A percentile compares a stretch with the other conserved stretches of the same genome.
Evolutionary conservation across 2,329 filamentous ascomycete species (phyloP).

Genomic region (Phyllosticta citrichinensis): DNA sequence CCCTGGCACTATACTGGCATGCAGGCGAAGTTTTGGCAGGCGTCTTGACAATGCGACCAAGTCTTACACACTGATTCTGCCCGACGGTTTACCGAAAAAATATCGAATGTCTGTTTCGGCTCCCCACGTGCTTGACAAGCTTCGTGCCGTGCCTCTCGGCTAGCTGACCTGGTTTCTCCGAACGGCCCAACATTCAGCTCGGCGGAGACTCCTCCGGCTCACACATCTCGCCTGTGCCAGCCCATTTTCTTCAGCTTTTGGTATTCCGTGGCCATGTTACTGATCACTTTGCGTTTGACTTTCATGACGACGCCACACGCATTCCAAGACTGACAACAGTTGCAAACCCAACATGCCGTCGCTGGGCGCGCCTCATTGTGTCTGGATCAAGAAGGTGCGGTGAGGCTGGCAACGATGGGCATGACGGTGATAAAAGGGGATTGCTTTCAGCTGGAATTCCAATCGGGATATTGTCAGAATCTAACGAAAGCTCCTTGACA

Average conservation of each 20-base stretch:
- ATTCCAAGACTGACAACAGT: background rate
- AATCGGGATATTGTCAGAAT: accelerated
- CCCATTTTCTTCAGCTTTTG: background rate
- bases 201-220: background rate
- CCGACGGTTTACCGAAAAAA: background rate
- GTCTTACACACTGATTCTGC: background rate
- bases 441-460: background rate
- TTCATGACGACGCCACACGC: background rate
- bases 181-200: background rate
- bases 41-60: background rate
- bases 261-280: background rate
- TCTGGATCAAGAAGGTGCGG: background rate
- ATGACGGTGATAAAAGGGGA: background rate
- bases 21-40: background rate
- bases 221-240: background rate
- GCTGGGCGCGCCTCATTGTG: background rate
- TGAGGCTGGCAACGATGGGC: background rate
- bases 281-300: background rate
- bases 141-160: background rate
- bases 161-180: background rate
- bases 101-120: background rate
- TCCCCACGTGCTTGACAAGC: background rate
- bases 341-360: background rate
- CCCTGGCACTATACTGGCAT: background rate
- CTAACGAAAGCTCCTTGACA: background rate